Base-by-base conservation (phyloP, 1,284 basidiomycete genomes). In the Gymnopus androsaceus region DNA sequence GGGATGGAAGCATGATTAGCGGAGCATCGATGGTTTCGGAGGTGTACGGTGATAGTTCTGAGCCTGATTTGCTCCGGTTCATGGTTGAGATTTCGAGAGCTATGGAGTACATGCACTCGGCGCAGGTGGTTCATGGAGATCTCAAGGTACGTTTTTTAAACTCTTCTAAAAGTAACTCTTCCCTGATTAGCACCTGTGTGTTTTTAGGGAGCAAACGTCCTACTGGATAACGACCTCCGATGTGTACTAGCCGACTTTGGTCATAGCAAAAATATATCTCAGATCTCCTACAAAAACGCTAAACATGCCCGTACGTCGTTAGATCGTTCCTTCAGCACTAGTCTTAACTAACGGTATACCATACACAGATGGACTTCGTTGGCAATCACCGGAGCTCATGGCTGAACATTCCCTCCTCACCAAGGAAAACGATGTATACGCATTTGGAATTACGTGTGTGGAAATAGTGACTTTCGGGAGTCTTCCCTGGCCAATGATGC, bases 311-410 rank as follows among this genome's bases (percentile, higher is more conserved):
- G 53, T 55, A 41, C 37, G 49, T 53, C 25, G 40, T 44, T 23
- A 12, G 41, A 6, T 30, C 15, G 5, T 42, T 2, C 28, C 5
- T 6, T 17, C 2, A 4, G 11, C 21, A 25, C 17, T n/a, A 37
- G 8, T n/a, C n/a, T n/a, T 38, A 19, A 9, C 17, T 44, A 15
- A 28, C 3, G 8, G n/a, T 50, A 25, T 36, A n/a, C n/a, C n/a
- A n/a, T n/a, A n/a, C n/a, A n/a, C n/a, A 59, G 58, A 59, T 25
- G 54, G 58, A 2, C 42, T 59, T 21, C 50, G 58, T 8, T 59
- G 58, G 58, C 58, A 59, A 38, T 56, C 58, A 8, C 58, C 58
- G 25, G 58, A 59, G 37, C 51, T 59, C 27, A 56, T 59, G 54
- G 34, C 46, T 2, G 55, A 45, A 19, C 45, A 40, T 15, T 54